Conservation (phyloP, 805 yeast species). For the Candida alai region DNA sequence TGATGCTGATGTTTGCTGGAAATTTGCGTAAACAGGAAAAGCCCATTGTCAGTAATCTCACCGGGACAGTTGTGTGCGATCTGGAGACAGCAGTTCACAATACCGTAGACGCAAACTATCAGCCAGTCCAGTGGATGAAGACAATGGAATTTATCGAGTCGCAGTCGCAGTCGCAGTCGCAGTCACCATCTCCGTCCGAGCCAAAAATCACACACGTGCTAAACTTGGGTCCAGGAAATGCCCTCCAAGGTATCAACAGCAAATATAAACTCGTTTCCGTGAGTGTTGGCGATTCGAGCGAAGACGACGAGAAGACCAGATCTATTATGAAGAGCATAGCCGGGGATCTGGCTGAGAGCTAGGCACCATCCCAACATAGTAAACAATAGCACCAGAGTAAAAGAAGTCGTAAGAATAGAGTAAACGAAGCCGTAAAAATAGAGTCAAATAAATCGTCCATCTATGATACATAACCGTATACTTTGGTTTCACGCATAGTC, state of each 20-base stretch:
- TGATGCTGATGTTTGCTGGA: constrained; percentile 18
- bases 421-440: too few relatives aligned
- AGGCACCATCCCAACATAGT: neutral
- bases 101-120: constrained; percentile 36
- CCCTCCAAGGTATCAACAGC: constrained; percentile 23
- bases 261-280: constrained; percentile 9
- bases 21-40: constrained; percentile 10
- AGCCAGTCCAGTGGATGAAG: constrained; percentile 43
- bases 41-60: constrained; percentile 38
- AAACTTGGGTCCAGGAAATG: constrained; percentile 39
- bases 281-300: neutral
- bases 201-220: constrained; percentile 19
- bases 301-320: neutral
- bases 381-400: too few relatives aligned
- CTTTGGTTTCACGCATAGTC: too few relatives aligned
- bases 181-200: too few relatives aligned
- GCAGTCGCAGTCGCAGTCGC: too few relatives aligned
- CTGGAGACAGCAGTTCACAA: constrained; percentile 23
- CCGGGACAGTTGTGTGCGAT: constrained; percentile 22
- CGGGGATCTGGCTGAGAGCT: neutral
- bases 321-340: neutral
- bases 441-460: too few relatives aligned
- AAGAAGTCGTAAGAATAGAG: too few relatives aligned
- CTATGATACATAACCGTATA: too few relatives aligned
- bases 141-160: constrained; percentile 25